Conservation (phyloP, 2,329 filamentous ascomycete genomes). For the Hirsutella thompsonii region DNA sequence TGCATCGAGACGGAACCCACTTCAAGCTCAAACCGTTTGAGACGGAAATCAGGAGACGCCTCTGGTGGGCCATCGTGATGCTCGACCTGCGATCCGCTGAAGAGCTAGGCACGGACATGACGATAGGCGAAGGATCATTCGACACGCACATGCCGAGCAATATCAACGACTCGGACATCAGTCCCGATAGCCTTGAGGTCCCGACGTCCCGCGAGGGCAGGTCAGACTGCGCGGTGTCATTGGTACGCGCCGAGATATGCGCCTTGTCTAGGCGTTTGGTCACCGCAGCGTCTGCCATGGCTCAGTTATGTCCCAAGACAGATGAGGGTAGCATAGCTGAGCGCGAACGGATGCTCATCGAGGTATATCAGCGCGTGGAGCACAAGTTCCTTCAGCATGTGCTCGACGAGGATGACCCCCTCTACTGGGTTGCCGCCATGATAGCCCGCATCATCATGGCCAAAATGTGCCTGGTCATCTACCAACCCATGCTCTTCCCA, state of each 20-base stretch:
- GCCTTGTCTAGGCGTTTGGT: slow-evolving; percentile 22
- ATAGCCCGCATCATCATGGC: slow-evolving; percentile 59
- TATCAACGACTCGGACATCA: slow-evolving; percentile 34
- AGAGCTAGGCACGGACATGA: slow-evolving; percentile 35
- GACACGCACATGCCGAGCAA: slow-evolving; percentile 37
- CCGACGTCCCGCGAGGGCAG: slow-evolving; percentile 34
- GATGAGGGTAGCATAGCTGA: slow-evolving; percentile 18
- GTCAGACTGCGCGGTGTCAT: slow-evolving; percentile 36
- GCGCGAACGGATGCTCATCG: slow-evolving; percentile 33
- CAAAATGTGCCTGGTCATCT: slow-evolving; percentile 66
- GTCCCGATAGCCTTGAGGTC: slow-evolving; percentile 30
- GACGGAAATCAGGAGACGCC: slow-evolving; percentile 43
- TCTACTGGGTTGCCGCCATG: slow-evolving; percentile 58
- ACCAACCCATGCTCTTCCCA: slow-evolving; percentile 57
- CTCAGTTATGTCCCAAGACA: slow-evolving; percentile 15
- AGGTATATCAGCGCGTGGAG: slow-evolving; percentile 40
- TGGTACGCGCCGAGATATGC: slow-evolving; percentile 40
- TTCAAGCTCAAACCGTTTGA: slow-evolving; percentile 44
- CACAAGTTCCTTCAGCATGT: slow-evolving; percentile 40
- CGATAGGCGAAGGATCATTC: slow-evolving; percentile 25
- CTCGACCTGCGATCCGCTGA: slow-evolving; percentile 44
- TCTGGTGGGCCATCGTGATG: slow-evolving; percentile 48
- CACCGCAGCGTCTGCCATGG: slow-evolving; percentile 18
- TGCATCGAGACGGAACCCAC: slow-evolving; percentile 41
- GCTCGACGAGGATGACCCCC: slow-evolving; percentile 31